These are phyloP conservation scores for Trichoderma virens DNA, from an alignment of 495 filamentous ascomycete species.

Conservation along the genomic window DNA sequence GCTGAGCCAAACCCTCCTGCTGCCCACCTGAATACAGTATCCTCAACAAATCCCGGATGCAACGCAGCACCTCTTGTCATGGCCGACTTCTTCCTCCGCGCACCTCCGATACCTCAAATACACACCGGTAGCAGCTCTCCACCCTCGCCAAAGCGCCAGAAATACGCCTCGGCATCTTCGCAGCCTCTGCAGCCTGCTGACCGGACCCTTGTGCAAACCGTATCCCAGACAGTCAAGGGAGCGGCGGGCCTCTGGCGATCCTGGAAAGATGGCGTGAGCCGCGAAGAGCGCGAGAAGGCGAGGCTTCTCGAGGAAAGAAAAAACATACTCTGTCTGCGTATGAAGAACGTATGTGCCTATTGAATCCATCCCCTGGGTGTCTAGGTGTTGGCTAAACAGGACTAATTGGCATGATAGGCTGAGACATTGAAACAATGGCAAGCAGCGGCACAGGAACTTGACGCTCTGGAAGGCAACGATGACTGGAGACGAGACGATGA, in stretches of 20 bases:
- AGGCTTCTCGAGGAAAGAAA: constrained; percentile 48
- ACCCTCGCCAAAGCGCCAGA: background rate
- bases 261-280: constrained; percentile 49
- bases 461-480: constrained; percentile 72
- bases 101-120: constrained; percentile 1
- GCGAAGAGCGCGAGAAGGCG: constrained; percentile 44
- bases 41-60: background rate
- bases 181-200: background rate
- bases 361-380: too few species aligned
- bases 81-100: constrained; percentile 9
- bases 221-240: constrained; percentile 8
- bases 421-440: constrained; percentile 58
- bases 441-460: constrained; percentile 65
- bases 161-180: background rate
- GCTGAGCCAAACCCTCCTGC: background rate
- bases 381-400: too few species aligned
- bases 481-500: constrained; percentile 64
- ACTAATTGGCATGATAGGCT: constrained; percentile 35
- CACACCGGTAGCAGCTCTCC: background rate
- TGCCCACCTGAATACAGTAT: background rate
- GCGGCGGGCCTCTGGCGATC: constrained; percentile 41
- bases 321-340: constrained; percentile 53
- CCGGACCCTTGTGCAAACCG: background rate
- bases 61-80: background rate
- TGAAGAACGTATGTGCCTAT: constrained; percentile 47